Base-by-base conservation (phyloP, 306 rosid species). In the Vigna unguiculata region DNA sequence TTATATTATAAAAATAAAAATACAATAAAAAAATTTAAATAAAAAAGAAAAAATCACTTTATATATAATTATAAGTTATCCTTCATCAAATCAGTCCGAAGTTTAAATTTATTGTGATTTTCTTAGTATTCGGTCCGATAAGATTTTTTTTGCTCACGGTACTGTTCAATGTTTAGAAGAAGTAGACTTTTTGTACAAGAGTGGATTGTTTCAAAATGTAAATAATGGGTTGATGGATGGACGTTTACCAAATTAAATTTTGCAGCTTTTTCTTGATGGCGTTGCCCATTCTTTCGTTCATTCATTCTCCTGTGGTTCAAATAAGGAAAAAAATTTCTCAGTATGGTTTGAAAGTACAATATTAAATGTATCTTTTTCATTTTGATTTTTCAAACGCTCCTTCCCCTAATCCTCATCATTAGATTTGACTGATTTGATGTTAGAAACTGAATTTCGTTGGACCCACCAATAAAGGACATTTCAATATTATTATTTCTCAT, bases 211-310 rank as follows among this genome's bases (percentile, higher is more conserved):
- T 32, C 21, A 75, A 61, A 61, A 32, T 5, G 51, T 46, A 13
- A 19, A 52, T 53, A 53, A 19, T n/a, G 79, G 34, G n/a, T n/a
- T 30, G 75, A 52, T 51, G 61, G 62, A 51, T 34, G 63, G 64
- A 64, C 80, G 53, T 13, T 36, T 63, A 15, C 64, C 72, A 10
- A 63, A 75, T 48, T 63, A 15, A 21, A 63, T 21, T 7, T 34
- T 9, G 64, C 72, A 75, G 52, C 79, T 7, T 55, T 20, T 17
- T 12, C 4, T 63, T 16, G 20, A 60, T 63, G 64, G 43, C 5
- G 40, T 60, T 30, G 36, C 10, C 7, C 22, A 20, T 46, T n/a
- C 38, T 28, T 16, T 36, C 10, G 0, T 36, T 36, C 10, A 36
- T 38, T 40, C 12, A 40, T 9, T 9, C 30, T 43, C 45, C 40